phyloP scores from a whole-genome alignment of 2,329 filamentous ascomycete genomes.

The Scortechinia acanthostroma region DNA sequence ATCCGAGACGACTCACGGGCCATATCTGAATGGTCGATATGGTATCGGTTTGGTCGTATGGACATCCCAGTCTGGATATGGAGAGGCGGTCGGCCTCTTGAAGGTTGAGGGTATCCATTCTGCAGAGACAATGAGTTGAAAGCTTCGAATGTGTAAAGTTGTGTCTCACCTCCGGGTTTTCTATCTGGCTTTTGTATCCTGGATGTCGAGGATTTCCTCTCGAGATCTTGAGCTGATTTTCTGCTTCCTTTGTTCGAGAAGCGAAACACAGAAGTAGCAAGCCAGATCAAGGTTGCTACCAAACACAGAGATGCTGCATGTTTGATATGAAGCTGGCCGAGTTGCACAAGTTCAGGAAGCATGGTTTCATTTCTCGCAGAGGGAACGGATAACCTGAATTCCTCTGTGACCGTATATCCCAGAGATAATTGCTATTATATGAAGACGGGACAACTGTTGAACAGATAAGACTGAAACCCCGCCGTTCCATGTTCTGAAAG shows the following conservation, averaged over 20 bases:
- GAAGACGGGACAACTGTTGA: no score
- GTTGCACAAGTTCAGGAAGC: no score
- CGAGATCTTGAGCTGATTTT: neutral
- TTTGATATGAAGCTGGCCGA: no score
- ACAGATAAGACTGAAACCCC: no score
- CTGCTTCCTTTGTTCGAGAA: neutral
- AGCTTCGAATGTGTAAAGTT: neutral
- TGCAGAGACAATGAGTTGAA: conserved; percentile 9
- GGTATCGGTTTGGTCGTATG: conserved; percentile 65
- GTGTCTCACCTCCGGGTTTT: neutral
- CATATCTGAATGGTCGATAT: conserved; percentile 73
- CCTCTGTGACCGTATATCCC: no score
- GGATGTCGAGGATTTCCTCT: neutral
- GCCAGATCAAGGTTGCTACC: no score
- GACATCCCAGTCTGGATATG: conserved; percentile 66
- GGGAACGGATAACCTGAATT: no score
- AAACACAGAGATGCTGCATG: no score
- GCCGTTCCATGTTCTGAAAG: no score
- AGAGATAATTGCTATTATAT: no score
- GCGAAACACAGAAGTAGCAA: no score
- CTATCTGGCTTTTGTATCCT: neutral
- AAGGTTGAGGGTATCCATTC: conserved; percentile 53
- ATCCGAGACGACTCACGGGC: conserved; percentile 37
- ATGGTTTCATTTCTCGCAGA: no score
- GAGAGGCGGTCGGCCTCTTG: conserved; percentile 45